Evolutionary conservation across 1,139 yeast species (phyloP).

Genomic region (Saccharomycopsis hybrid): DNA sequence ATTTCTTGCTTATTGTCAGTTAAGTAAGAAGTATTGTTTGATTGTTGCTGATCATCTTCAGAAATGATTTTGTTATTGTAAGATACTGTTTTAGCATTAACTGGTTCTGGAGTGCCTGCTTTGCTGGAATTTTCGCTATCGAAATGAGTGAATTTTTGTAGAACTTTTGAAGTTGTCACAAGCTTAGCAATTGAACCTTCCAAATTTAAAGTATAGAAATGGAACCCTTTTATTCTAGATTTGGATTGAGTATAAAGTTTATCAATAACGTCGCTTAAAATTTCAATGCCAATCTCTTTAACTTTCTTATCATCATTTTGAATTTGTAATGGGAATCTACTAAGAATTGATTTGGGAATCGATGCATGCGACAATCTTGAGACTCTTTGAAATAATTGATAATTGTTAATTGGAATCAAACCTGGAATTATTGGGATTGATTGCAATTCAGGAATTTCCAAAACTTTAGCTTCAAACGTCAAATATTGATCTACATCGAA

Average conservation of each 20-base stretch:
- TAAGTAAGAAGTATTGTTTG: not conserved
- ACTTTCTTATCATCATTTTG: conserved; percentile 79
- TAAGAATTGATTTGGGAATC: conserved; percentile 55
- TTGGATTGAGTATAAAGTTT: conserved; percentile 46
- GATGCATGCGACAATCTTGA: conserved; percentile 86
- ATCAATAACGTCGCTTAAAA: conserved; percentile 58
- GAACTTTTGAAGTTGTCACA: conserved; percentile 48
- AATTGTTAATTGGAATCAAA: conserved; percentile 93
- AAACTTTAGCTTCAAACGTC: conserved; percentile 39
- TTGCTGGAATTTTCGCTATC: conserved; percentile 5
- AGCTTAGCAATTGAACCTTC: conserved; percentile 89
- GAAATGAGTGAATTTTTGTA: conserved; percentile 9
- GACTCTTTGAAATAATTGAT: conserved; percentile 78
- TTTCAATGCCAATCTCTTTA: conserved; percentile 74
- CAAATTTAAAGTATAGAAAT: conserved; percentile 81
- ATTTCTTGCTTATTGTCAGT: not conserved
- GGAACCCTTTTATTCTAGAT: conserved; percentile 68
- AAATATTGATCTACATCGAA: conserved; percentile 57
- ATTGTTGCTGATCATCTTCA: not conserved
- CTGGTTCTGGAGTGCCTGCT: not conserved
- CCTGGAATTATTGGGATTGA: conserved; percentile 77
- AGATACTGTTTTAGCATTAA: not conserved
- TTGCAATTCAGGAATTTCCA: conserved; percentile 33
- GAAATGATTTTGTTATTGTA: not conserved
- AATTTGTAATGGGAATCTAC: conserved; percentile 47